These are phyloP conservation scores for Saccharomycopsis crataegensis DNA, from an alignment of 1,139 yeast genomes.

Conservation along the genomic window DNA sequence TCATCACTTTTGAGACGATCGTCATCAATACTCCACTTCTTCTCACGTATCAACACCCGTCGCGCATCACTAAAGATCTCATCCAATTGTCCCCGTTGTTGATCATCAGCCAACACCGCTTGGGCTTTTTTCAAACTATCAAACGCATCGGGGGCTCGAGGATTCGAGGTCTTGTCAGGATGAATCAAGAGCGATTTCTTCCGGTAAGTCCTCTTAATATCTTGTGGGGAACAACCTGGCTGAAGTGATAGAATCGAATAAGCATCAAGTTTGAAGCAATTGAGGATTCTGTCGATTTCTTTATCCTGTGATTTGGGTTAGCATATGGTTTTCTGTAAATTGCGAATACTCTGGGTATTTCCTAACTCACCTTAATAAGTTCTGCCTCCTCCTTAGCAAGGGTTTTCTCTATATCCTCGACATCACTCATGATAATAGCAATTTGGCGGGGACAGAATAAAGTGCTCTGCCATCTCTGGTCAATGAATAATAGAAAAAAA, in stretches of 20 bases:
- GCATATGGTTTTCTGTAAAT: background rate
- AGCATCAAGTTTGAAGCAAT: constrained; percentile 42
- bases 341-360: background rate
- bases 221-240: constrained; percentile 36
- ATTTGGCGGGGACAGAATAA: too few relatives aligned
- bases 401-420: constrained; percentile 31
- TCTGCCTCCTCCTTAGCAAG: constrained; percentile 34
- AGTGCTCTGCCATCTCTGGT: too few relatives aligned
- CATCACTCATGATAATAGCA: constrained; percentile 1
- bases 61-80: constrained; percentile 38
- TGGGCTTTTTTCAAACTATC: constrained; percentile 39
- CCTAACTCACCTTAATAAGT: constrained; percentile 26
- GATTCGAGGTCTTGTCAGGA: constrained; percentile 57
- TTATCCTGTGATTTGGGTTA: constrained; percentile 28
- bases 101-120: constrained; percentile 22
- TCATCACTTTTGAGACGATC: constrained; percentile 31
- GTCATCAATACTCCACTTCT: constrained; percentile 35
- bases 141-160: constrained; percentile 56
- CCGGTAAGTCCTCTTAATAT: constrained; percentile 43
- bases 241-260: constrained; percentile 49
- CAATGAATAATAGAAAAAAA: too few relatives aligned
- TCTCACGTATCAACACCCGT: constrained; percentile 35
- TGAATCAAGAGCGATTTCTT: constrained; percentile 58
- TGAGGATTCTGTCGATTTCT: constrained; percentile 50
- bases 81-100: constrained; percentile 31